Percentiles rank a stretch among this genome's conserved stretches.
Evolutionary conservation across 139 green algal species (phyloP).

Genomic region (Volvox africanus): DNA sequence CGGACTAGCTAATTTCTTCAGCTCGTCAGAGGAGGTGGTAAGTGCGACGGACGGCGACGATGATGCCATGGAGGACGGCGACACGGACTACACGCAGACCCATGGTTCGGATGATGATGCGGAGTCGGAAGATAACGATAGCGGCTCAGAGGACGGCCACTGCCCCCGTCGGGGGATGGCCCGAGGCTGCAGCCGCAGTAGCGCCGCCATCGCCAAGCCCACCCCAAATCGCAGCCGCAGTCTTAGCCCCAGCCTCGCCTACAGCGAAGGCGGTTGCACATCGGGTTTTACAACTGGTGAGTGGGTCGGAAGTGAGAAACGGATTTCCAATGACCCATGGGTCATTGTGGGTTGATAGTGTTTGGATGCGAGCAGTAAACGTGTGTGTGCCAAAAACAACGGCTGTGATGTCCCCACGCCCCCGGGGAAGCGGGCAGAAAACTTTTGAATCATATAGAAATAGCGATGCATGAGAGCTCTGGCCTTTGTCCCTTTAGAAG

Average conservation of each 20-base stretch:
- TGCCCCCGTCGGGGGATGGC: not conserved
- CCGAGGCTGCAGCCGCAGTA: not conserved
- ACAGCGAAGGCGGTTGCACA: slow-evolving; percentile 30
- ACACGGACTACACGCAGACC: slow-evolving; percentile 26
- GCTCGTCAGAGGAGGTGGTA: slow-evolving; percentile 2
- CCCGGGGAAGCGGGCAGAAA: too few species aligned
- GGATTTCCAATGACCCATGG: too few species aligned
- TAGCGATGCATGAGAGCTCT: too few species aligned
- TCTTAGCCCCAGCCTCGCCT: not conserved
- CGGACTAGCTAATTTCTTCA: not conserved
- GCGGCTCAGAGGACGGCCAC: not conserved
- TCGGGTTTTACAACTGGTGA: slow-evolving; percentile 38
- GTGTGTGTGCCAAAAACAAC: too few species aligned
- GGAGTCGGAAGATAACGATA: not conserved
- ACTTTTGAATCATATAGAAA: too few species aligned
- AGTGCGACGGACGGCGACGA: slow-evolving; percentile 20
- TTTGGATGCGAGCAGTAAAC: too few species aligned
- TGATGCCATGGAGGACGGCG: not conserved
- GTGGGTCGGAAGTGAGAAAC: not conserved
- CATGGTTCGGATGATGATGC: slow-evolving; percentile 7
- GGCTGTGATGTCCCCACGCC: too few species aligned
- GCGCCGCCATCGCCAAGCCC: not conserved
- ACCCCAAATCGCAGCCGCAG: not conserved
- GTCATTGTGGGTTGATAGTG: too few species aligned
- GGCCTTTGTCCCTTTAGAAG: too few species aligned